Evolutionary conservation across 2,329 filamentous ascomycete species (phyloP), one percentile per base, ranked within the genome.

Genomic region (Aspergillus sojae): DNA sequence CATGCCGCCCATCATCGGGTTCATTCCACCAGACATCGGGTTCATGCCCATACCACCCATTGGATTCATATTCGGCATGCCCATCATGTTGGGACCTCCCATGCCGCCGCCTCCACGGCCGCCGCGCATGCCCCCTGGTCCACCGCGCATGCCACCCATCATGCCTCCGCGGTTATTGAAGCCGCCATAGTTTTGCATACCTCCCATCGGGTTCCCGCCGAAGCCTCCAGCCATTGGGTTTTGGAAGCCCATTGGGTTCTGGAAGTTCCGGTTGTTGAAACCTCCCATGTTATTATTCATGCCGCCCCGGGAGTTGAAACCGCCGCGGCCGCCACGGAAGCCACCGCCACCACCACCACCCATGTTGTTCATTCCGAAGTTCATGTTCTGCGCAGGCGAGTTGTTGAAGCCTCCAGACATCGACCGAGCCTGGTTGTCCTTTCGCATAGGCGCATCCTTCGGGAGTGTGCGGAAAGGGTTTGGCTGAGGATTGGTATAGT

Each of bases 391-490:
- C 58, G 69, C 75, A n/a, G 72, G 67, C 39, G 75, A 70, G 62
- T 81, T 82, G 62, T 81, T 82, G 71, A 81, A 84, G 58, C 77
- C 75, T 26, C 74, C 84, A 86, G 60, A 78, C 77, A 53, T 83
- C 80, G 55, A 83, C 74, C 36, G 81, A 77, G 61, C 68, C 34
- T 87, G 84, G 59, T 88, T 88, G 64, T 87, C 83, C 74, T 92
- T 89, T 62, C 91, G 87, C 70, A 86, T 85, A 0, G 92, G 93
- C 0, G 91, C 90, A 75, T 97, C 94, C 80, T 97, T 97, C 21
- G 93, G 94, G 5, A 96, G 81, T 0, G 93, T 97, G 68, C 91
- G 90, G 86, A 96, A 98, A 0, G 94, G 93, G 76, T 98, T 98
- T 68, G 86, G 84, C 55, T 87, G 86, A 0, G 93, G 89, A 67